A percentile compares a stretch with the other conserved stretches of the same genome.
Conservation (phyloP, 352 stramenopile species). For the Globisporangium viniferum region DNA sequence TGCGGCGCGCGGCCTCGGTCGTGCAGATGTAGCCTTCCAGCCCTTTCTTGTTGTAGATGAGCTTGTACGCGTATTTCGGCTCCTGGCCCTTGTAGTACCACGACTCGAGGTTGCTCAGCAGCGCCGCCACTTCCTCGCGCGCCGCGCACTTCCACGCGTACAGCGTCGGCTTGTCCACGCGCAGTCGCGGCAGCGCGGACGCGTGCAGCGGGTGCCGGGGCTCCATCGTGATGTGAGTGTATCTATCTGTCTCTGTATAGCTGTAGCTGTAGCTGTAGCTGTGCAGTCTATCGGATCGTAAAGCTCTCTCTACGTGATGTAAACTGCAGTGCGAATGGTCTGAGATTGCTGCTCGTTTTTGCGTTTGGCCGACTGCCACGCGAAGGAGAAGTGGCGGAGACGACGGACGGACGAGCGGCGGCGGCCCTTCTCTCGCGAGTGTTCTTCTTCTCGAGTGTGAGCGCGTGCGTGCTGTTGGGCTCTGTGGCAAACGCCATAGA, state of each 20-base stretch:
- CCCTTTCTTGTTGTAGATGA: constrained; percentile 32
- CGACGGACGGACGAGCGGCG: no score
- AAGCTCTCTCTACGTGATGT: no score
- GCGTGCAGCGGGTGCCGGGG: constrained; percentile 4
- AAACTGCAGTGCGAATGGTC: neutral
- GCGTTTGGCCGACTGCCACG: no score
- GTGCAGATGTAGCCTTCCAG: constrained; percentile 23
- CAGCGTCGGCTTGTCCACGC: constrained; percentile 8
- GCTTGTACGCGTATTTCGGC: constrained; percentile 18
- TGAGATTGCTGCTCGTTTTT: neutral
- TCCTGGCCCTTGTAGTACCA: constrained; percentile 17
- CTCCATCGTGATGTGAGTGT: neutral
- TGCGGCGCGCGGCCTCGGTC: constrained; percentile 6
- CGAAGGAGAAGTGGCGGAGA: neutral
- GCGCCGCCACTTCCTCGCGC: neutral
- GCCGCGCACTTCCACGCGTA: constrained; percentile 9
- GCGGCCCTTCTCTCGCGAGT: neutral
- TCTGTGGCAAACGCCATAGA: neutral
- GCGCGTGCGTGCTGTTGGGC: no score
- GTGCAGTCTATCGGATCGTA: no score
- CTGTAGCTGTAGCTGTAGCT: neutral
- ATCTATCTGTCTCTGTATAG: neutral
- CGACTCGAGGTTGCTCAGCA: constrained; percentile 12
- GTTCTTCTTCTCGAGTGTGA: neutral
- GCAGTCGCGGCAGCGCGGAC: constrained; percentile 2